phyloP scores from a whole-genome alignment of 495 filamentous ascomycete species.

The Halenospora varia region DNA sequence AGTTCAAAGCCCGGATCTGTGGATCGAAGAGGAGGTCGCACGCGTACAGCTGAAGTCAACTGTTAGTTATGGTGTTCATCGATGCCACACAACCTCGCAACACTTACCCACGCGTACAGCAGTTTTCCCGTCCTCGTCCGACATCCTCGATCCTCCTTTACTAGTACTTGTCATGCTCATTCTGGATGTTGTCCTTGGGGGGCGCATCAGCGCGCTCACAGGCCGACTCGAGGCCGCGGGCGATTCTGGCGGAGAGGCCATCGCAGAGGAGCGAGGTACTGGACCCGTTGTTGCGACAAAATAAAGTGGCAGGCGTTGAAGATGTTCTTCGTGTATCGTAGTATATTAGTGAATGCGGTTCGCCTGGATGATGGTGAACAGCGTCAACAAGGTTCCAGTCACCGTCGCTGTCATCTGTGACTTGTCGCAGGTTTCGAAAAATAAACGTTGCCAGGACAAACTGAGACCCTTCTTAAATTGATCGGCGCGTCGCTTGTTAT shows the following conservation, averaged over 20 bases:
- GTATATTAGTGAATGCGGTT: no score
- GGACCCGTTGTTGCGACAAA: conserved; percentile 25
- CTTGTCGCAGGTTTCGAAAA: neutral
- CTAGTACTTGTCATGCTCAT: conserved; percentile 82
- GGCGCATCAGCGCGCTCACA: conserved; percentile 80
- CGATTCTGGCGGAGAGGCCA: conserved; percentile 56
- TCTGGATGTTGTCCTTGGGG: conserved; percentile 78
- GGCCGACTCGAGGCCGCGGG: conserved; percentile 57
- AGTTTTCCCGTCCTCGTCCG: conserved; percentile 90
- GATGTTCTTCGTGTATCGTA: neutral
- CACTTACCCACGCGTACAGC: conserved; percentile 99
- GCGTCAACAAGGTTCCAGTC: neutral
- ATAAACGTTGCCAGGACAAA: neutral
- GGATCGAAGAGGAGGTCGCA: conserved; percentile 81
- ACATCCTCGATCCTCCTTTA: conserved; percentile 77
- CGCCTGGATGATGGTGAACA: neutral
- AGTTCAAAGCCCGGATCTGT: conserved; percentile 90
- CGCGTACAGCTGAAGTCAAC: conserved; percentile 60
- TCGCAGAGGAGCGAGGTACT: conserved; percentile 25
- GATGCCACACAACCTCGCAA: no score
- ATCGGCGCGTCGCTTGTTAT: neutral
- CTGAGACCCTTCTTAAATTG: neutral
- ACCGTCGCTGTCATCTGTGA: conserved; percentile 1
- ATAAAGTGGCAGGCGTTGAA: neutral
- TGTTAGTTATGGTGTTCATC: no score